These are phyloP conservation scores for Zygosaccharomyces kombuchaensis DNA, from an alignment of 805 yeast species.

Conservation along the genomic window DNA sequence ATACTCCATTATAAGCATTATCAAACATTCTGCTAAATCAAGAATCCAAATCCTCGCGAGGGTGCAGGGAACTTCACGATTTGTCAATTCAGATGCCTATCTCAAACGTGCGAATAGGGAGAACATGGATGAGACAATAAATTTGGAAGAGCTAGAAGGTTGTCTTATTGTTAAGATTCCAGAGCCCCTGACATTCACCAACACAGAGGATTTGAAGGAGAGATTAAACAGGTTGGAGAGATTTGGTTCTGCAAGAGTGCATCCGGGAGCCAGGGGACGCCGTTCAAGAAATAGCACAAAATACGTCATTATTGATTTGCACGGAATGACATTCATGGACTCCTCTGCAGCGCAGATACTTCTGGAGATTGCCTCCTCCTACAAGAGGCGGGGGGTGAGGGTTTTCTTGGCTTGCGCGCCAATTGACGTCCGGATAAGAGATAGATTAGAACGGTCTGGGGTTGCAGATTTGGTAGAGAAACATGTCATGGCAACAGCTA, in stretches of 20 bases:
- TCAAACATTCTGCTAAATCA: slow-evolving; percentile 75
- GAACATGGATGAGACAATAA: slow-evolving; percentile 7
- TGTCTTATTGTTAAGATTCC: slow-evolving; percentile 77
- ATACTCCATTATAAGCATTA: slow-evolving; percentile 73
- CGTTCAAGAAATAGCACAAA: slow-evolving; percentile 45
- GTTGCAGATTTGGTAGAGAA: slow-evolving; percentile 40
- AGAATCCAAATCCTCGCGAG: slow-evolving; percentile 80
- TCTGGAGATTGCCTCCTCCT: slow-evolving; percentile 52
- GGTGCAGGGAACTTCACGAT: slow-evolving; percentile 53
- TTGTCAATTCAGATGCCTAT: slow-evolving; percentile 67
- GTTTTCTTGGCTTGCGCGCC: slow-evolving; percentile 64
- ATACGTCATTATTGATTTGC: slow-evolving; percentile 66
- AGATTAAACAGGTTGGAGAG: slow-evolving; percentile 66
- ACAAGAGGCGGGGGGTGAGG: slow-evolving; percentile 48
- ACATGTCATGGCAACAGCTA: slow-evolving; percentile 7
- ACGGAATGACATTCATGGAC: slow-evolving; percentile 79
- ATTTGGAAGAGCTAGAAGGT: slow-evolving; percentile 53
- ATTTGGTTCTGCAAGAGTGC: slow-evolving; percentile 69
- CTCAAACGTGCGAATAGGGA: slow-evolving; percentile 34
- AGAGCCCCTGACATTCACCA: slow-evolving; percentile 85
- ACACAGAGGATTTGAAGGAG: slow-evolving; percentile 68
- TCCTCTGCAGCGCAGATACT: slow-evolving; percentile 75
- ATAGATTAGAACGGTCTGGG: slow-evolving; percentile 53
- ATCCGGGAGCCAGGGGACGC: slow-evolving; percentile 66
- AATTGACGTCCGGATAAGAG: slow-evolving; percentile 42